These are phyloP conservation scores for Conringia planisiliqua DNA, from an alignment of 345 rosid species.

Conservation along the genomic window DNA sequence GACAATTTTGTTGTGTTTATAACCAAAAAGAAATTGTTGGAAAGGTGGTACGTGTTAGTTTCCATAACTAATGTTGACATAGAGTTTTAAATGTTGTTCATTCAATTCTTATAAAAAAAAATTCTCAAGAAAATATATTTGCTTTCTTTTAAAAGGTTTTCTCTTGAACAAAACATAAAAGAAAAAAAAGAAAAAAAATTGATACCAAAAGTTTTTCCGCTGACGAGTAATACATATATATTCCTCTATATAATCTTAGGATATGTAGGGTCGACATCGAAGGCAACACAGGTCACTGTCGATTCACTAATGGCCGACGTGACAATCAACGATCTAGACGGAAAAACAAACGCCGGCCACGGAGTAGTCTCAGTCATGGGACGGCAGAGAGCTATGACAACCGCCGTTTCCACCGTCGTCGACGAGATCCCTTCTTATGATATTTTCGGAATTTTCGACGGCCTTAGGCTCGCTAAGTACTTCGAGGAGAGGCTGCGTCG, in stretches of 20 bases:
- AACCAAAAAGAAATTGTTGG: too few species aligned
- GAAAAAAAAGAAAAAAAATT: background rate
- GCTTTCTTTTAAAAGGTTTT: background rate
- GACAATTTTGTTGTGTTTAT: background rate
- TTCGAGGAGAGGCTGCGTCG: slow-evolving; percentile 19
- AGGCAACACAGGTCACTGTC: background rate
- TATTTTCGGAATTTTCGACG: slow-evolving; percentile 29
- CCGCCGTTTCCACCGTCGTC: slow-evolving; percentile 30
- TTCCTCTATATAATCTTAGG: background rate
- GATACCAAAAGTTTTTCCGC: background rate
- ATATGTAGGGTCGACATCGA: slow-evolving; percentile 19
- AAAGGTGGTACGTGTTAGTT: background rate
- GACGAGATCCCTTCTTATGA: slow-evolving; percentile 28
- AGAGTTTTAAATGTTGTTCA: background rate
- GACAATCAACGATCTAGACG: background rate
- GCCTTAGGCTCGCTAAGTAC: slow-evolving; percentile 25
- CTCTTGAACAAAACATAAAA: background rate
- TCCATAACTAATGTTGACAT: background rate
- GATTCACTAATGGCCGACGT: slow-evolving; percentile 23
- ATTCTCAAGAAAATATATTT: background rate
- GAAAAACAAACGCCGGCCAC: slow-evolving; percentile 14
- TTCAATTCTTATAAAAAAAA: background rate
- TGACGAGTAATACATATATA: background rate
- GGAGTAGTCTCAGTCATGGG: slow-evolving; percentile 38
- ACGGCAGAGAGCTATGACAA: slow-evolving; percentile 33